Percentiles rank a stretch among this genome's conserved stretches.
Conservation (phyloP, 164 flowering plant genomes). For the Kingdonia uniflora region DNA sequence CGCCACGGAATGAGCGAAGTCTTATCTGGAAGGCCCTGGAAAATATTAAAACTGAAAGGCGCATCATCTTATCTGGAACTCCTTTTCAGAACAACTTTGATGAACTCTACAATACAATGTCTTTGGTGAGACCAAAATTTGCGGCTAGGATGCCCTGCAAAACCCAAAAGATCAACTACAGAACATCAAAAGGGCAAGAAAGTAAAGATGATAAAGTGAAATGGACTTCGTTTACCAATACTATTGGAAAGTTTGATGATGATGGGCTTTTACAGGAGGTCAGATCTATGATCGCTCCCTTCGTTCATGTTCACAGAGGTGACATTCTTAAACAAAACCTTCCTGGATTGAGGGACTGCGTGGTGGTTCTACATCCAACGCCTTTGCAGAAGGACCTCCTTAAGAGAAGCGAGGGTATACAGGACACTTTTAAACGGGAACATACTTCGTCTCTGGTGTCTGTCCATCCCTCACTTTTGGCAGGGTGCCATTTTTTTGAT, state of each 20-base stretch:
- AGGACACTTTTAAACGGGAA: constrained; percentile 14
- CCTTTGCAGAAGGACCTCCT: constrained; percentile 35
- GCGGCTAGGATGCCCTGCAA: constrained; percentile 10
- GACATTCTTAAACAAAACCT: constrained; percentile 39
- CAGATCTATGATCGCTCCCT: constrained; percentile 33
- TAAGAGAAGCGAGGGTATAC: constrained; percentile 10
- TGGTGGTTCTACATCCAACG: constrained; percentile 38
- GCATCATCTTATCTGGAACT: too few relatives aligned
- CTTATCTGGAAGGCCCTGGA: too few relatives aligned
- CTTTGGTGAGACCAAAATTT: constrained; percentile 53
- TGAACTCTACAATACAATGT: constrained; percentile 60
- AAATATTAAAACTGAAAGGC: too few relatives aligned
- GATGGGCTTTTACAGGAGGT: constrained; percentile 20
- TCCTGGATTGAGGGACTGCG: constrained; percentile 54
- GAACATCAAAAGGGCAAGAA: constrained; percentile 6
- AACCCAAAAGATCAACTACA: neutral
- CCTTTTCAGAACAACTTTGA: too few relatives aligned
- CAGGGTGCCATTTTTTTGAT: neutral
- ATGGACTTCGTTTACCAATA: constrained; percentile 27
- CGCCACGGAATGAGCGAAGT: too few relatives aligned
- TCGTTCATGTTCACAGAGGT: constrained; percentile 72
- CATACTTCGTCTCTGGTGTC: constrained; percentile 29
- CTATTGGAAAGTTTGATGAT: constrained; percentile 22
- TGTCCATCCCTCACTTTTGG: constrained; percentile 53
- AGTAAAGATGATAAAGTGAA: constrained; percentile 16